Evolutionary conservation across 192 early-diverging fungal genomes (phyloP).

Genomic region (Backusella australiensis): DNA sequence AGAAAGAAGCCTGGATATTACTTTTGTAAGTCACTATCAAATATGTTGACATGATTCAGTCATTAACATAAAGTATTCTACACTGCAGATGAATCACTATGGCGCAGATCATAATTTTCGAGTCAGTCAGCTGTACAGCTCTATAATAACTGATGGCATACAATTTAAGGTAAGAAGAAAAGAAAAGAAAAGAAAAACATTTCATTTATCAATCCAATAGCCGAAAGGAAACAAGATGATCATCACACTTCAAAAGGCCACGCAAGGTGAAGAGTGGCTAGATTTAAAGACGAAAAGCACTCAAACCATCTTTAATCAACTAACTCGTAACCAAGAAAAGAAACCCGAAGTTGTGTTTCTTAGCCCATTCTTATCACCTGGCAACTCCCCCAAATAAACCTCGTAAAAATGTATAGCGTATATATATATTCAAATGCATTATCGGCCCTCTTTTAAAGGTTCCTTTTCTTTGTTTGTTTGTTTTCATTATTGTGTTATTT

Average conservation of each 20-base stretch:
- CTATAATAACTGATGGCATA: constrained; percentile 8
- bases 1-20: constrained; percentile 15
- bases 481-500: neutral
- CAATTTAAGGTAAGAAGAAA: constrained; percentile 13
- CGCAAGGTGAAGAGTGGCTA: constrained; percentile 22
- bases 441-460: neutral
- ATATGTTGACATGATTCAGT: neutral
- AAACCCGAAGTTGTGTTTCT: neutral
- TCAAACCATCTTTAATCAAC: constrained; percentile 15
- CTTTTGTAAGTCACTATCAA: constrained; percentile 13
- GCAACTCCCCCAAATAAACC: neutral
- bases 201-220: neutral
- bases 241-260: constrained; percentile 19
- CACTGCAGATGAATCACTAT: constrained; percentile 17
- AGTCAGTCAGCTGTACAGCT: constrained; percentile 12
- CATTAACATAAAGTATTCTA: constrained; percentile 5
- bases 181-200: neutral
- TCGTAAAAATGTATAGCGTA: neutral
- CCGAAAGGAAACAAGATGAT: constrained; percentile 19
- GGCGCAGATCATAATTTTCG: constrained; percentile 25
- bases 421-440: neutral
- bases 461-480: neutral
- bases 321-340: constrained; percentile 21
- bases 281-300: constrained; percentile 14
- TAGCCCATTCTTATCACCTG: neutral